Evolutionary conservation across 176 grass and related monocot genomes (phyloP).

Genomic region (Eleusine coracana): DNA sequence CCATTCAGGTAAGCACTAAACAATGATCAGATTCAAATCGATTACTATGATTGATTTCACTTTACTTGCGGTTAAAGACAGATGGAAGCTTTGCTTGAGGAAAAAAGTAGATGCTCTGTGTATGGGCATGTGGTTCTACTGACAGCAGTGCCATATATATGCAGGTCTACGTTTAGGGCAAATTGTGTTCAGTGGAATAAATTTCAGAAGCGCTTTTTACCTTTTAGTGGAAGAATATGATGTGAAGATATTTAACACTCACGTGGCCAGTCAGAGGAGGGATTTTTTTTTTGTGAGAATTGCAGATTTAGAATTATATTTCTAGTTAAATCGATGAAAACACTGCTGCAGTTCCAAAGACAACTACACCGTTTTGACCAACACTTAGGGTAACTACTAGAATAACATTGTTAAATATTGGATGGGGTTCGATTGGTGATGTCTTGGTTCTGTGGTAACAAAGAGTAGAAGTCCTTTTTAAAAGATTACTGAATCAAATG

Average conservation of each 20-base stretch:
- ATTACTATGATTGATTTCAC: conserved; percentile 6
- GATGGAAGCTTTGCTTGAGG: background rate
- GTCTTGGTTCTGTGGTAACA: background rate
- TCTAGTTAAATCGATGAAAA: background rate
- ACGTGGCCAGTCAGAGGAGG: background rate
- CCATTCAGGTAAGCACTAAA: background rate
- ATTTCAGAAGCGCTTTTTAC: background rate
- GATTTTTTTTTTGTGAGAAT: background rate
- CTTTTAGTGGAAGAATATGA: background rate
- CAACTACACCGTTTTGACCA: background rate
- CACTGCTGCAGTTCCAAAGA: too few relatives aligned
- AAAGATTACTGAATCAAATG: conserved; percentile 8
- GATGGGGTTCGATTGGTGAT: background rate
- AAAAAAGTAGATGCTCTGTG: background rate
- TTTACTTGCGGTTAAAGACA: background rate
- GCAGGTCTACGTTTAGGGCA: background rate
- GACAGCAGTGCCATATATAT: background rate
- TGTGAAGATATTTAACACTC: background rate
- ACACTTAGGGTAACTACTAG: background rate
- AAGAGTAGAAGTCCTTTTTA: background rate
- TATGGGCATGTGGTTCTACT: background rate
- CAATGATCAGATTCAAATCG: background rate
- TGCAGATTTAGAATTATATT: background rate
- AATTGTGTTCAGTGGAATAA: background rate
- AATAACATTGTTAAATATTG: background rate